phyloP scores from a whole-genome alignment of 148 eudicot species.

The Limonium bicolor region DNA sequence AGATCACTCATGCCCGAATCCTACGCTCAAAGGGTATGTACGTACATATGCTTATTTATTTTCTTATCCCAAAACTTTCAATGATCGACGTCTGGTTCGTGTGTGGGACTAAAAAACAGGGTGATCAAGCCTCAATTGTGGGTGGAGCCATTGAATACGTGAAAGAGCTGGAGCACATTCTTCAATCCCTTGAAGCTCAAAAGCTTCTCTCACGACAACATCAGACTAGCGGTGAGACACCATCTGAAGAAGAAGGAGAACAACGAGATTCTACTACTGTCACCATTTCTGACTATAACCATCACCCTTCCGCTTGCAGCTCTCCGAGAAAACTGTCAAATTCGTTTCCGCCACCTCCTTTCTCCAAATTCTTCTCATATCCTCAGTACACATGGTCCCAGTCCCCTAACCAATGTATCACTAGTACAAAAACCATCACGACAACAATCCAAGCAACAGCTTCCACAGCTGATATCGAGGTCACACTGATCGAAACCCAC shows the following conservation, averaged over 20 bases:
- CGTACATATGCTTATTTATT: too few relatives aligned
- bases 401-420: constrained; percentile 8
- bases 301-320: neutral
- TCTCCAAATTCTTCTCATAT: constrained; percentile 41
- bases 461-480: constrained; percentile 56
- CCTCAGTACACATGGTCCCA: constrained; percentile 42
- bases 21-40: constrained; percentile 61
- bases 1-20: constrained; percentile 90
- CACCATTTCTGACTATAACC: neutral
- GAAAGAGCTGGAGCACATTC: constrained; percentile 70
- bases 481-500: constrained; percentile 74
- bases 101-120: too few relatives aligned
- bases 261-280: constrained; percentile 2
- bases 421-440: too few relatives aligned
- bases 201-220: constrained; percentile 19
- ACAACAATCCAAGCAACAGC: too few relatives aligned
- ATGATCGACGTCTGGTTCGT: too few relatives aligned
- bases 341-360: too few relatives aligned
- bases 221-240: neutral
- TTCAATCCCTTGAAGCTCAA: constrained; percentile 66
- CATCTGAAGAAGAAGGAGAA: too few relatives aligned
- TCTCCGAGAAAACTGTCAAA: neutral
- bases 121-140: constrained; percentile 96
- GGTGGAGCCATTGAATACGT: constrained; percentile 90
- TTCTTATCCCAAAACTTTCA: too few relatives aligned